These are phyloP conservation scores for Euphorbia pulcherrima DNA, from an alignment of 345 rosid genomes.

Conservation along the genomic window DNA sequence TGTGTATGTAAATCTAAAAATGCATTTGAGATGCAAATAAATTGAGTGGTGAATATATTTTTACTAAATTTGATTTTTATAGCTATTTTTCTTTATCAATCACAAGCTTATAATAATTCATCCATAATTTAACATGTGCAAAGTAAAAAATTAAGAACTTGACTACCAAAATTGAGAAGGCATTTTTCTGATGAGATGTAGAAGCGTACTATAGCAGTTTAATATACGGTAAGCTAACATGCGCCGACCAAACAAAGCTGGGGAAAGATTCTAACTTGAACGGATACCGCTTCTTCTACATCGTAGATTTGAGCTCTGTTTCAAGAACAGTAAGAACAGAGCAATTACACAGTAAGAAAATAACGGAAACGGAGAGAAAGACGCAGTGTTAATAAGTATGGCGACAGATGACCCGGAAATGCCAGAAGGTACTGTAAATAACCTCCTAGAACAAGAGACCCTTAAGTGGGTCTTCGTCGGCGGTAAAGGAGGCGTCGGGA, in stretches of 20 bases:
- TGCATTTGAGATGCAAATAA: too few relatives aligned
- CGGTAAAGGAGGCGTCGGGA: slow-evolving; percentile 98
- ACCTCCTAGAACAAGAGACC: slow-evolving; percentile 76
- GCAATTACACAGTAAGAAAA: background rate
- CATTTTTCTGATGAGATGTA: too few relatives aligned
- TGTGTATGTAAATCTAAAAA: too few relatives aligned
- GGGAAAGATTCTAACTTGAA: background rate
- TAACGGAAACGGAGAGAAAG: background rate
- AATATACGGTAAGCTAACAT: background rate
- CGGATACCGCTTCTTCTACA: background rate
- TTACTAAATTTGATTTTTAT: too few relatives aligned
- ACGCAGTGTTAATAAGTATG: slow-evolving; percentile 11
- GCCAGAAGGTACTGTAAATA: slow-evolving; percentile 66
- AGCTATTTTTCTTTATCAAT: too few relatives aligned
- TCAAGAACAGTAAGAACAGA: background rate
- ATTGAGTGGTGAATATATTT: too few relatives aligned
- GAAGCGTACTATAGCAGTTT: background rate
- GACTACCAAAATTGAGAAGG: too few relatives aligned
- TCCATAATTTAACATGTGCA: too few relatives aligned
- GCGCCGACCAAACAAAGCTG: slow-evolving; percentile 5
- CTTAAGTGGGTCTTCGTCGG: slow-evolving; percentile 99
- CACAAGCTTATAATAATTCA: too few relatives aligned
- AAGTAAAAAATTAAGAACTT: too few relatives aligned
- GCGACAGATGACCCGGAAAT: slow-evolving; percentile 33
- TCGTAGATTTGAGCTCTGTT: background rate